Base-by-base conservation (phyloP, 257 asterid genomes). In the Eustoma russellianum region DNA sequence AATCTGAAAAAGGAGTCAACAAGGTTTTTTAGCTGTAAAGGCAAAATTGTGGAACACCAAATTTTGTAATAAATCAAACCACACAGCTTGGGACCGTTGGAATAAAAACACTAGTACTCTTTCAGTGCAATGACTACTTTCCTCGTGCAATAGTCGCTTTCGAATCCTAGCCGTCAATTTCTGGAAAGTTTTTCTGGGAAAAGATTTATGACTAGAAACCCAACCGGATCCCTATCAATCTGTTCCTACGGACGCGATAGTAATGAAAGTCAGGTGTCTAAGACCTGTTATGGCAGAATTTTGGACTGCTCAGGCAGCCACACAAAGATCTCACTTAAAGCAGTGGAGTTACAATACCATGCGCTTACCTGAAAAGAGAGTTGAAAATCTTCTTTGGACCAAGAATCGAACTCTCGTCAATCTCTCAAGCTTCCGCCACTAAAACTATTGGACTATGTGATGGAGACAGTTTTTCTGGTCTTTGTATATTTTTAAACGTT, bases 21-120 rank as follows among this genome's bases (percentile, higher is more conserved):
- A 19, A 3, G 56, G 35, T 28, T 34, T 28, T 41, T 46, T 62
- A 64, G 76, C 60, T 69, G 71, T 69, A 71, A 79, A 77, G 81
- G 43, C 52, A 56, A 53, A 47, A 41, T 33, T 41, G 57, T 57
- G 46, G 13, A 47, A 56, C 47, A 9, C 30, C 38, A 17, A 63
- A n/a, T 47, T 35, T 13, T 51, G 19, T 48, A 68, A 28, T 49
- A 47, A 0, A 14, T 14, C 5, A 33, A 55, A 43, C 16, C 60
- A 62, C 61, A 51, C 54, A 48, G 50, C 30, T 24, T 24, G 46
- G 56, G 56, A 62, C 63, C 71, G 62, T 41, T 3, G 17, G 7
- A 61, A 70, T 50, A 34, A 38, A 38, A 72, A 46, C 65, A 46
- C 11, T 53, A 9, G 50, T 62, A 56, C 30, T 0, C 56, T 24